Percentiles rank a stretch among this genome's conserved stretches.
Evolutionary conservation across 805 yeast genomes (phyloP).

Genomic region (Metschnikowia gruessii): DNA sequence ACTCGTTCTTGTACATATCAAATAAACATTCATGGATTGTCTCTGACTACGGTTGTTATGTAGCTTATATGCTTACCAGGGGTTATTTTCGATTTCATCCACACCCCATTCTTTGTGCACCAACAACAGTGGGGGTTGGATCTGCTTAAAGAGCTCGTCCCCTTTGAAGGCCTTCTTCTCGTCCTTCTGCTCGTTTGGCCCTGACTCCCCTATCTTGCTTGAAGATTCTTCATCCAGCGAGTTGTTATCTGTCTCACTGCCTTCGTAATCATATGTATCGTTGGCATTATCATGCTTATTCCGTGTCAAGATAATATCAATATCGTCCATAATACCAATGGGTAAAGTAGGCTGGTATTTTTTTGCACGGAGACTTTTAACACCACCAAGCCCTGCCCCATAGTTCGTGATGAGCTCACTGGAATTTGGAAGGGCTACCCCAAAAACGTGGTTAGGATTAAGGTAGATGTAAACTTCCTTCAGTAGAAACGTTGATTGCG

Average conservation of each 20-base stretch:
- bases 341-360: conserved; percentile 73
- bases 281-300: conserved; percentile 30
- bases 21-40: conserved; percentile 1
- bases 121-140: conserved; percentile 47
- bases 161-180: conserved; percentile 31
- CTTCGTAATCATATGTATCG: conserved; percentile 32
- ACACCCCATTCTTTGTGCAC: conserved; percentile 50
- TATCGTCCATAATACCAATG: conserved; percentile 60
- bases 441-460: conserved; percentile 51
- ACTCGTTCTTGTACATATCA: conserved; percentile 14
- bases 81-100: conserved; percentile 58
- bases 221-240: conserved; percentile 21
- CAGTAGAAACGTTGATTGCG: conserved; percentile 37
- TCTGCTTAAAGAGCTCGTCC: conserved; percentile 48
- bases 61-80: conserved; percentile 46
- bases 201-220: conserved; percentile 8
- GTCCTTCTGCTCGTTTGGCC: conserved; percentile 8
- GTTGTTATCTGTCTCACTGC: conserved; percentile 26
- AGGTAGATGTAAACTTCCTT: conserved; percentile 46
- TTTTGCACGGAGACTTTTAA: conserved; percentile 49
- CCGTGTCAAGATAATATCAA: conserved; percentile 54
- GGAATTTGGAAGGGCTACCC: conserved; percentile 67
- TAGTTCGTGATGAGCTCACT: conserved; percentile 70
- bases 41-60: not conserved
- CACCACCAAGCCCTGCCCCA: conserved; percentile 73